These are phyloP conservation scores for Cystobasidium pallidum DNA, from an alignment of 1,284 basidiomycete genomes.

Conservation along the genomic window DNA sequence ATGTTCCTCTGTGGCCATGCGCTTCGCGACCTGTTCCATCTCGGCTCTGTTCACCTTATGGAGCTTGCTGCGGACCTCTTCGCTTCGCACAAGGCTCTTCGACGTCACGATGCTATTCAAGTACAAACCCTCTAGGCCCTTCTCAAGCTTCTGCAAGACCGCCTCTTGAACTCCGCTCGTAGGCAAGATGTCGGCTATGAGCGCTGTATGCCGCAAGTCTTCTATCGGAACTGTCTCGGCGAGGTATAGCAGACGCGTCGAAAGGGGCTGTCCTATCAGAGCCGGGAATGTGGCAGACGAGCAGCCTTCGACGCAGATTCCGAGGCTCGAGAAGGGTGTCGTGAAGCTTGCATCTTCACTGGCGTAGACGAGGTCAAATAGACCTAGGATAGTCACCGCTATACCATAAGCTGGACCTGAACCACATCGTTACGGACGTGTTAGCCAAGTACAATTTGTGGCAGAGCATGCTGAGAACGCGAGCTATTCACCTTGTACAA, in stretches of 20 bases:
- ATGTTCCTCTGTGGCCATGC: slow-evolving; percentile 43
- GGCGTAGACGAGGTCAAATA: slow-evolving; percentile 43
- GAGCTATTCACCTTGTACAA: slow-evolving; percentile 41
- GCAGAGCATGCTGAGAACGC: slow-evolving; percentile 3
- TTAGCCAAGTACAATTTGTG: not conserved
- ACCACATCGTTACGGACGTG: not conserved
- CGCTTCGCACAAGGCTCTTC: slow-evolving; percentile 38
- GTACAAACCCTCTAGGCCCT: slow-evolving; percentile 39
- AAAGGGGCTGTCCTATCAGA: slow-evolving; percentile 44
- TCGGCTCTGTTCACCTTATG: slow-evolving; percentile 44
- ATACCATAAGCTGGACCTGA: slow-evolving; percentile 48
- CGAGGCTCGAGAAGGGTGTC: slow-evolving; percentile 46
- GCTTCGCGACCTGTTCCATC: slow-evolving; percentile 42
- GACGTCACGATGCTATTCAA: slow-evolving; percentile 41
- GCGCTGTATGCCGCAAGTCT: slow-evolving; percentile 36
- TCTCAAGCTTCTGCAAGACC: slow-evolving; percentile 31
- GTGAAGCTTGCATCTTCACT: slow-evolving; percentile 45
- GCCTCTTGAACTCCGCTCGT: slow-evolving; percentile 14
- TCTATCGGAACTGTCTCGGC: slow-evolving; percentile 44
- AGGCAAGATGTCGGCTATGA: slow-evolving; percentile 45
- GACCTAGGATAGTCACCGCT: slow-evolving; percentile 30
- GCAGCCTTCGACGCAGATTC: slow-evolving; percentile 48
- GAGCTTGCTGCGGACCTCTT: slow-evolving; percentile 27
- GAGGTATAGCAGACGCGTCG: slow-evolving; percentile 44
- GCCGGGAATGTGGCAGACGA: slow-evolving; percentile 45